These are phyloP conservation scores for Kwoniella newhampshirensis DNA, from an alignment of 768 basidiomycete genomes.

Conservation along the genomic window DNA sequence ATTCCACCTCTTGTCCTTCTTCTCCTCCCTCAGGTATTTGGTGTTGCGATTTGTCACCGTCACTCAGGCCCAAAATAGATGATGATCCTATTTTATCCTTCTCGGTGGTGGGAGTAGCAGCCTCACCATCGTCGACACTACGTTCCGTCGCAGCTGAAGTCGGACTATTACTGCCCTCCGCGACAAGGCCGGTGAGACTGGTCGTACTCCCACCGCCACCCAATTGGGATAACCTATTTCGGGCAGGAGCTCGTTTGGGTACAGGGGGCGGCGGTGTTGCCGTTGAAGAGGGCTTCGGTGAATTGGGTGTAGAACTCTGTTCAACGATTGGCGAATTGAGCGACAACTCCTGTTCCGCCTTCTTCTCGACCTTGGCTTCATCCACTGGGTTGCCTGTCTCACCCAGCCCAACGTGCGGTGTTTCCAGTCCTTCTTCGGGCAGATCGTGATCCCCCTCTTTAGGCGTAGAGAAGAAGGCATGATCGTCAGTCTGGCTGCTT, in stretches of 20 bases:
- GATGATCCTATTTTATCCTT: no score
- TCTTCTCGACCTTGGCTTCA: not conserved
- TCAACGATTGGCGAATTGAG: conserved; percentile 3
- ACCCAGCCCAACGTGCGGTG: not conserved
- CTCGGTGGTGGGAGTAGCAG: not conserved
- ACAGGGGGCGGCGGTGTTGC: conserved; percentile 30
- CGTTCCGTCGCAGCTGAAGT: no score
- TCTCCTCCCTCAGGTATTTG: conserved; percentile 2
- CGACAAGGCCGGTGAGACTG: not conserved
- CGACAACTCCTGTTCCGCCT: conserved; percentile 1
- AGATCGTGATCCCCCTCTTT: conserved; percentile 28
- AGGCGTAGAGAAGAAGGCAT: conserved; percentile 36
- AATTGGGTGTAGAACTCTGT: not conserved
- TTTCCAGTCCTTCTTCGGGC: conserved; percentile 8
- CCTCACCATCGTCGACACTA: no score
- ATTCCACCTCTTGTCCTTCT: conserved; percentile 4
- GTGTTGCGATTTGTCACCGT: no score
- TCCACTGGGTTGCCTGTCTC: not conserved
- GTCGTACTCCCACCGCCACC: conserved; percentile 2
- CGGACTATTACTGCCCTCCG: conserved; percentile 1
- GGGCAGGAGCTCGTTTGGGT: conserved; percentile 30
- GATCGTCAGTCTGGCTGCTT: conserved; percentile 23
- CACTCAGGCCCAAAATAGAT: no score
- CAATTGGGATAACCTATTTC: conserved; percentile 20
- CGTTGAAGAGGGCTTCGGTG: not conserved